These are phyloP conservation scores for Trifolium pratense DNA, from an alignment of 306 rosid genomes.

Conservation along the genomic window DNA sequence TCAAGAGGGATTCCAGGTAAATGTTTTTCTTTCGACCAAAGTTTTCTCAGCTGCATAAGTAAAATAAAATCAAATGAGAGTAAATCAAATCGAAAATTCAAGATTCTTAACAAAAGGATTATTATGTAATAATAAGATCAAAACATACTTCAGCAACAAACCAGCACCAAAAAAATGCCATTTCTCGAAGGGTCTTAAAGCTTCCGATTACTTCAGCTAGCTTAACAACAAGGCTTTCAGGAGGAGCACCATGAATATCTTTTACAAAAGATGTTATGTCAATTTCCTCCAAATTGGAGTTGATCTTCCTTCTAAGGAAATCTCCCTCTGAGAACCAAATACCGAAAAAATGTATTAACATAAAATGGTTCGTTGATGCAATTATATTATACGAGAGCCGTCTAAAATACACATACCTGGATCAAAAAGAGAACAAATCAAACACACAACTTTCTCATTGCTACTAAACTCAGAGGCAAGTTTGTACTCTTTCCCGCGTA, in stretches of 20 bases:
- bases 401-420: constrained; percentile 66
- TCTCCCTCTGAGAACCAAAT: constrained; percentile 65
- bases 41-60: constrained; percentile 68
- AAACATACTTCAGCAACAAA: constrained; percentile 80
- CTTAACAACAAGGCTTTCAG: constrained; percentile 83
- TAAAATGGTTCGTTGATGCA: constrained; percentile 18
- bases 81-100: constrained; percentile 16
- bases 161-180: constrained; percentile 89
- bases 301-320: constrained; percentile 67
- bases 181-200: constrained; percentile 69
- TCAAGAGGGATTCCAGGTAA: constrained; percentile 79
- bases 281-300: constrained; percentile 54
- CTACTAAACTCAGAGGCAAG: constrained; percentile 57
- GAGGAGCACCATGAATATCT: constrained; percentile 96
- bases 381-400: constrained; percentile 34
- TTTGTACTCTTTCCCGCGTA: constrained; percentile 83
- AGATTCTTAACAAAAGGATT: constrained; percentile 21
- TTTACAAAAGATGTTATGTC: constrained; percentile 57
- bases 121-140: constrained; percentile 8
- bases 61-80: background rate
- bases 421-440: constrained; percentile 73
- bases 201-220: constrained; percentile 90
- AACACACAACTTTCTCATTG: constrained; percentile 61
- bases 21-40: constrained; percentile 73
- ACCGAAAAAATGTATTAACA: constrained; percentile 7